Evolutionary conservation across 768 basidiomycete genomes (phyloP), one percentile per base, ranked within the genome.

Genomic region (Pisolithus orientalis): DNA sequence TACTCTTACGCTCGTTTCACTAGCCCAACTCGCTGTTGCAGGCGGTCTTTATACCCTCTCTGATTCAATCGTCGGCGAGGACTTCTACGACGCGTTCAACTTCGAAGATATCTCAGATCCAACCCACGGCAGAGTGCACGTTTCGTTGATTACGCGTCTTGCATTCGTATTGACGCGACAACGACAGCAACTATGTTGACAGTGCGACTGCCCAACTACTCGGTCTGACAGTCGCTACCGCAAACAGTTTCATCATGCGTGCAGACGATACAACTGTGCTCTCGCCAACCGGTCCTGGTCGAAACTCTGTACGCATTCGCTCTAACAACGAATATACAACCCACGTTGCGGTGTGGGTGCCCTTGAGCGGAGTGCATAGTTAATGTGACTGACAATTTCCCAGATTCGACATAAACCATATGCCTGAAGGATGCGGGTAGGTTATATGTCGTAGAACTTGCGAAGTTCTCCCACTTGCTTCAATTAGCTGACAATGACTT

Each of bases 271-370:
- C 63, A 0, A 64, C 65, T 6, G 53, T 62, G 7, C 62, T 73
- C 39, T 48, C 59, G 2, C 1, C 67, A 6, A 62, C 24, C 17
- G 62, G 63, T 7, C 63, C 65, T 1, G 71, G 71, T 39, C 61
- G 73, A 17, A 66, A 74, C 50, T 72, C 71, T 9, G 64, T 74
- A 49, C 59, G 71, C 13, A 71, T 72, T 27, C 57, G 59, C 47
- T 59, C 63, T 1, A 62, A 64, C 24, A 58, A 60, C 13, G 57
- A 64, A 27, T 73, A 68, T 48, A 64, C 62, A 13, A 64, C 65
- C 11, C 67, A 73, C 17, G 69, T 72, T 17, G 65, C 63, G 21
- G 63, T 72, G 59, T 66, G 60, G 2, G 68, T 42, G 29, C 14
- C 8, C 14, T n/a, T 2, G 9, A 46, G 31, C 42, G 21, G 27